These are phyloP conservation scores for Bretziella fagacearum DNA, from an alignment of 2,329 filamentous ascomycete species.

Conservation along the genomic window DNA sequence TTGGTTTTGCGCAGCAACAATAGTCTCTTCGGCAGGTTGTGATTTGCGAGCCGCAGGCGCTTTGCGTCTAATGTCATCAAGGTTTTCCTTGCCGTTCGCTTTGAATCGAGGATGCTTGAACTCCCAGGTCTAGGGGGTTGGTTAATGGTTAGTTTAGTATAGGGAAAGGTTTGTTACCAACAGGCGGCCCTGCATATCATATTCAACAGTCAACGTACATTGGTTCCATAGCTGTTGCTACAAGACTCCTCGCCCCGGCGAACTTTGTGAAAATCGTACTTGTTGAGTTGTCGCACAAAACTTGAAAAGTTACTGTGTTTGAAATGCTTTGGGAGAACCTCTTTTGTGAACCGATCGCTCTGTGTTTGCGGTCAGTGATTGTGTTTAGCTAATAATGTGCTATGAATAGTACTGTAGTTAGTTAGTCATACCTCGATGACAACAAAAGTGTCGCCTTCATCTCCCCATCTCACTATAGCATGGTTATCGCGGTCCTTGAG, in stretches of 20 bases:
- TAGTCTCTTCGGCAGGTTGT: conserved; percentile 49
- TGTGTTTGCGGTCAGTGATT: too few relatives aligned
- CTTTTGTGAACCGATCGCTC: conserved; percentile 97
- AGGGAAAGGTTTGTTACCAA: background rate
- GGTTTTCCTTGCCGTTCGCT: conserved; percentile 83
- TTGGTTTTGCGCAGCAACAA: conserved; percentile 67
- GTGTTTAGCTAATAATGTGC: conserved; percentile 7
- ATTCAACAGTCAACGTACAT: conserved; percentile 45
- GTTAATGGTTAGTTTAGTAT: background rate
- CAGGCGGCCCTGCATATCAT: conserved; percentile 1
- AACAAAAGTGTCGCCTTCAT: conserved; percentile 88
- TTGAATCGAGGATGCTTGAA: conserved; percentile 97
- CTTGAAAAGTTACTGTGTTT: conserved; percentile 98
- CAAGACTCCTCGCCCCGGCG: conserved; percentile 31
- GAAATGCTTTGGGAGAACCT: conserved; percentile 93
- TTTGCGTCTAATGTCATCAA: conserved; percentile 93
- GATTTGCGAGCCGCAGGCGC: conserved; percentile 77
- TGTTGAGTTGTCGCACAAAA: conserved; percentile 89
- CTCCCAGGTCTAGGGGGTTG: conserved; percentile 55
- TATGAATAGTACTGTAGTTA: background rate
- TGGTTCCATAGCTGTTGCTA: conserved; percentile 49
- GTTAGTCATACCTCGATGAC: conserved; percentile 66
- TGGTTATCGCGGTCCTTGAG: conserved; percentile 87
- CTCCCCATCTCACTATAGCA: conserved; percentile 87
- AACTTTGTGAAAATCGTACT: conserved; percentile 98